Evolutionary conservation across 306 rosid species (phyloP), one percentile per base, ranked within the genome.

Genomic region (Ammopiptanthus mongolicus): DNA sequence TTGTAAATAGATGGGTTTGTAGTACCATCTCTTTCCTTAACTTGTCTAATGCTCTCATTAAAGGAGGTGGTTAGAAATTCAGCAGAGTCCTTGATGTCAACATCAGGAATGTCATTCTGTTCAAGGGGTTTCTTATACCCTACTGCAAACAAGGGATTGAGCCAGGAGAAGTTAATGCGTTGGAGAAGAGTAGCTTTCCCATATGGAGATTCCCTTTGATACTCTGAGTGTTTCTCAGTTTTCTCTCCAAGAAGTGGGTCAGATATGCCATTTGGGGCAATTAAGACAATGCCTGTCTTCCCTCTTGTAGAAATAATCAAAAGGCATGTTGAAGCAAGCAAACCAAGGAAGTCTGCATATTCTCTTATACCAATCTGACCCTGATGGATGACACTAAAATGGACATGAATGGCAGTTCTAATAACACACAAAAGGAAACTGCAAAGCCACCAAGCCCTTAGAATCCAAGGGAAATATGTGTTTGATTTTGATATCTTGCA

Each of bases 121-220:
- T 88, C 91, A 5, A 95, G 84, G 0, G 98, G 91, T 46, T 87
- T 95, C 87, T 74, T 91, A 15, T 74, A 80, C 46, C 98, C 98
- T 44, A 82, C 51, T 1, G 84, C 81, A 73, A 95, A 91, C 82
- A 95, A 81, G 0, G 96, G 97, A 52, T 88, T 95, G 73, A 95
- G 97, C 98, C 98, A 95, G 14, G 97, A 91, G 82, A 91, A 95
- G 61, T 78, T 91, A 15, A 95, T 59, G 72, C 90, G 96, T 75
- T 91, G 91, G 22, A 87, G 17, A 69, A 90, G 68, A 70, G 84
- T 78, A 19, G 98, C 88, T 65, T 89, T 87, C 25, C 91, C 88
- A 71, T 95, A 95, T 29, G 86, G 80, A 63, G 93, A 95, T 57
- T 87, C 81, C 64, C 13, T 79, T 53, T 60, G 69, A 51, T 33